These are phyloP conservation scores for Penicillium malachiteum DNA, from an alignment of 495 filamentous ascomycete genomes.

Conservation along the genomic window DNA sequence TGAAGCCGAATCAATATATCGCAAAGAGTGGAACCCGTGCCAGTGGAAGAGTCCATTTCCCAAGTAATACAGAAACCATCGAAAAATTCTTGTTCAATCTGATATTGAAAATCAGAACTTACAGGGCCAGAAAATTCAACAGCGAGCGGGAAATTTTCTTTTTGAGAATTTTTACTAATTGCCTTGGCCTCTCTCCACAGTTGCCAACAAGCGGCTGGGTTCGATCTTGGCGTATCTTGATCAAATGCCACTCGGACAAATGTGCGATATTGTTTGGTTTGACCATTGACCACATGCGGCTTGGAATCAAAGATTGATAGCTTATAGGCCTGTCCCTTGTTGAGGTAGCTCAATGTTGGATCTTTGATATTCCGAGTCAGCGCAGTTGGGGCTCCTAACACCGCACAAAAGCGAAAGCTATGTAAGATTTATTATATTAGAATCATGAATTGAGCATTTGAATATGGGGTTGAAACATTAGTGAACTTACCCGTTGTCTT, in stretches of 20 bases:
- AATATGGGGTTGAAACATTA: not conserved
- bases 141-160: slow-evolving; percentile 82
- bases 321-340: slow-evolving; percentile 92
- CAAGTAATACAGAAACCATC: slow-evolving; percentile 92
- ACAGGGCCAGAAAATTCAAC: slow-evolving; percentile 66
- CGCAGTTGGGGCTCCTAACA: not conserved
- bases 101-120: slow-evolving; percentile 35
- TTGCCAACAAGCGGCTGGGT: slow-evolving; percentile 84
- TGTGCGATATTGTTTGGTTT: slow-evolving; percentile 68
- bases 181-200: slow-evolving; percentile 95
- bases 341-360: slow-evolving; percentile 65
- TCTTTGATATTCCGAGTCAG: slow-evolving; percentile 76
- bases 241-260: slow-evolving; percentile 92
- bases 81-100: slow-evolving; percentile 78
- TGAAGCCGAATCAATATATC: slow-evolving; percentile 90
- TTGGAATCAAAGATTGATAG: slow-evolving; percentile 69
- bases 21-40: slow-evolving; percentile 62
- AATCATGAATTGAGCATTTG: not conserved
- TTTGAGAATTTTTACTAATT: slow-evolving; percentile 82
- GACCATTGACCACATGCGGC: slow-evolving; percentile 41
- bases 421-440: not conserved
- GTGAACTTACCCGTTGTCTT: not conserved
- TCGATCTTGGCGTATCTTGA: slow-evolving; percentile 82
- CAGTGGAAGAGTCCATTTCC: slow-evolving; percentile 67
- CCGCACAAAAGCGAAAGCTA: not conserved